A percentile compares a stretch with the other conserved stretches of the same genome.
These are phyloP conservation scores for Phaeosphaeriaceae sp. DNA, from an alignment of 2,329 filamentous ascomycete genomes.

Conservation along the genomic window DNA sequence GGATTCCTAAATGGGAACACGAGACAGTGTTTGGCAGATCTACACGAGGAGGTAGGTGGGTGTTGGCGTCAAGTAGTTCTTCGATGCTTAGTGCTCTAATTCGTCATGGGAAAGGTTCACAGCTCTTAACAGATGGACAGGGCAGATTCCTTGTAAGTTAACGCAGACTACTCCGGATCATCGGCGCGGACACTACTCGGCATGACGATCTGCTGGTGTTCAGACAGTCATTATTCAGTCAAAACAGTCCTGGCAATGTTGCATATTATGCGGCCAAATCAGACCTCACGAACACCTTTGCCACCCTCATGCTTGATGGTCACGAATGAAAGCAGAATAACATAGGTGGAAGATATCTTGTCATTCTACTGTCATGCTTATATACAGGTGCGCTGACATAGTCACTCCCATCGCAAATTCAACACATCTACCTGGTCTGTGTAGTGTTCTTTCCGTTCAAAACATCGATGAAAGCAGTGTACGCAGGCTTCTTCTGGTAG, in stretches of 20 bases:
- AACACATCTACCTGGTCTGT: neutral
- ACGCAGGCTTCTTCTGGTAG: slow-evolving; percentile 43
- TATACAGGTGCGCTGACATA: neutral
- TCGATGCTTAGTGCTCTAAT: too few relatives aligned
- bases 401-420: neutral
- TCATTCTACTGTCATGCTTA: neutral
- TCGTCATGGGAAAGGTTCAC: neutral
- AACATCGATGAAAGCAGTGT: slow-evolving; percentile 33
- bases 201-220: too few relatives aligned
- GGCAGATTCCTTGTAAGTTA: neutral
- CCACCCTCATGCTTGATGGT: neutral
- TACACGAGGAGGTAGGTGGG: too few relatives aligned
- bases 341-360: too few relatives aligned
- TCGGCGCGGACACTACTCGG: neutral
- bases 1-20: too few relatives aligned
- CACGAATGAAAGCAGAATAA: neutral
- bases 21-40: too few relatives aligned
- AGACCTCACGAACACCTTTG: neutral
- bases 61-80: too few relatives aligned
- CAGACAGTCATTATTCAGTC: too few relatives aligned
- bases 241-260: neutral
- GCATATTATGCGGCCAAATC: neutral
- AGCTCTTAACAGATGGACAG: neutral
- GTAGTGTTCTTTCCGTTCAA: slow-evolving; percentile 20
- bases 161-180: neutral